Evolutionary conservation across 164 flowering plant genomes (phyloP).

Genomic region (Kalanchoe fedtschenkoi): DNA sequence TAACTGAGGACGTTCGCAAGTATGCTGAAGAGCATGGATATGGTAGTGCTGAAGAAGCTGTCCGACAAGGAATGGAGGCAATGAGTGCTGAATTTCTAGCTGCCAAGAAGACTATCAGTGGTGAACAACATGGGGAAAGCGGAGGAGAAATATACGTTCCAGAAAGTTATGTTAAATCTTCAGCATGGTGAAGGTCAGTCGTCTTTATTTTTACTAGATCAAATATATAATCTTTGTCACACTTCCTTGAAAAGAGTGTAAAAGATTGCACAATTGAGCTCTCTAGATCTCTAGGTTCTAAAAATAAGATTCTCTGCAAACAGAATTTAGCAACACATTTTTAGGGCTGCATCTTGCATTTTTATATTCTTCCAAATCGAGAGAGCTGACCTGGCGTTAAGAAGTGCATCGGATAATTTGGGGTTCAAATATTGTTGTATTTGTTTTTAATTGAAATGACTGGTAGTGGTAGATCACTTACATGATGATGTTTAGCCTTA

Average conservation of each 20-base stretch:
- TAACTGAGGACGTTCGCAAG: slow-evolving; percentile 93
- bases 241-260: neutral
- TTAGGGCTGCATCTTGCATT: no score
- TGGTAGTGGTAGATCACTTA: no score
- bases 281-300: neutral
- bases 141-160: slow-evolving; percentile 98
- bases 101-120: slow-evolving; percentile 86
- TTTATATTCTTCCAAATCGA: no score
- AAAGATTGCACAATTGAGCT: neutral
- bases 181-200: slow-evolving; percentile 40
- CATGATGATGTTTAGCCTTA: no score
- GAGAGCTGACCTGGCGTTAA: no score
- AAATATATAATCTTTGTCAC: neutral
- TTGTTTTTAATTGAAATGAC: no score
- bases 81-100: slow-evolving; percentile 94
- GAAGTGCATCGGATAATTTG: no score
- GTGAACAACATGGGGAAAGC: slow-evolving; percentile 94
- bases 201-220: neutral
- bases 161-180: slow-evolving; percentile 29
- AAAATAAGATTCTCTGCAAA: neutral
- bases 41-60: slow-evolving; percentile 88
- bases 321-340: slow-evolving; percentile 18
- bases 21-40: slow-evolving; percentile 99
- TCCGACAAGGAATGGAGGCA: slow-evolving; percentile 81
- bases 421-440: no score